Evolutionary conservation across 192 early-diverging fungal genomes (phyloP).

Genomic region (Coemansia sp.): DNA sequence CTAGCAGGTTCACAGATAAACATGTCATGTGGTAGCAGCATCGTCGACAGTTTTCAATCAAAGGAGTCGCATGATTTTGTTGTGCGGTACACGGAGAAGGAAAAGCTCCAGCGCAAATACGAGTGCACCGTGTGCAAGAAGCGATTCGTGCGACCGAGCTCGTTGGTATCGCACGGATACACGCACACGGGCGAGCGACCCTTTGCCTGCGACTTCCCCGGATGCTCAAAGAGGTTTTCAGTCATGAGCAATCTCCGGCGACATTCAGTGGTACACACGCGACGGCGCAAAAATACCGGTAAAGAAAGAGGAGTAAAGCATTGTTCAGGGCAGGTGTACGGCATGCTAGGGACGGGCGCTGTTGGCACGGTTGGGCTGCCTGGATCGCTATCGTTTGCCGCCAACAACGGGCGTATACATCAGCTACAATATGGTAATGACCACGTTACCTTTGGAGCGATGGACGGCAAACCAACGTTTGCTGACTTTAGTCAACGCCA

Average conservation of each 20-base stretch:
- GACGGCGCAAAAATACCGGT: not conserved
- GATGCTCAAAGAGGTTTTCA: slow-evolving; percentile 69
- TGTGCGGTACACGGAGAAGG: slow-evolving; percentile 43
- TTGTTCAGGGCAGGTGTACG: not conserved
- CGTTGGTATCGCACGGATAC: slow-evolving; percentile 60
- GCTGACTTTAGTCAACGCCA: too few relatives aligned
- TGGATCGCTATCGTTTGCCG: too few relatives aligned
- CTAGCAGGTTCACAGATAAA: too few relatives aligned
- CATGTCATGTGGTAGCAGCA: not conserved
- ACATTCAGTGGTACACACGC: slow-evolving; percentile 52
- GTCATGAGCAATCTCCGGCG: slow-evolving; percentile 78
- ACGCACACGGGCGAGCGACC: slow-evolving; percentile 63
- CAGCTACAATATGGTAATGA: too few relatives aligned
- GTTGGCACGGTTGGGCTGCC: not conserved
- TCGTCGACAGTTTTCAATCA: not conserved
- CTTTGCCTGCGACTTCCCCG: slow-evolving; percentile 53
- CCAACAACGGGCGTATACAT: too few relatives aligned
- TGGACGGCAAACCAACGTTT: too few relatives aligned
- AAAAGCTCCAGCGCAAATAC: slow-evolving; percentile 53
- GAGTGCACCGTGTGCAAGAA: slow-evolving; percentile 59
- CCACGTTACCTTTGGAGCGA: too few relatives aligned
- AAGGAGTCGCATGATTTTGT: slow-evolving; percentile 7
- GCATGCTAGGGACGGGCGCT: not conserved
- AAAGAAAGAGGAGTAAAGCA: not conserved
- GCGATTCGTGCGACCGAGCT: slow-evolving; percentile 58